Conservation (phyloP, 2,329 filamentous ascomycete genomes). For the Penicillium italicum region DNA sequence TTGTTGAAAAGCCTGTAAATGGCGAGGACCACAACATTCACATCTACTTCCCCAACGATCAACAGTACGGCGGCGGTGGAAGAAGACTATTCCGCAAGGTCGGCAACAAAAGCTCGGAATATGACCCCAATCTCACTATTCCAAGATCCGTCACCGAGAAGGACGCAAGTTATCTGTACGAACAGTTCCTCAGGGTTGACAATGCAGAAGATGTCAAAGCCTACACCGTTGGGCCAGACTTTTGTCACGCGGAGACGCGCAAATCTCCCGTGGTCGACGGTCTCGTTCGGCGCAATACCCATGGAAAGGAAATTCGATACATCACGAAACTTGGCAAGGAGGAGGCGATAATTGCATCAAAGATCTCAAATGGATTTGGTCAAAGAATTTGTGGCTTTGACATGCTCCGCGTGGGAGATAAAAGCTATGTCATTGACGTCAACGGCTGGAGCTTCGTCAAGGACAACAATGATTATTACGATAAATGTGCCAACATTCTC, state of each 20-base stretch:
- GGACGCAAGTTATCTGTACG: slow-evolving; percentile 85
- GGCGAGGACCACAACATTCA: slow-evolving; percentile 98
- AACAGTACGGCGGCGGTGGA: slow-evolving; percentile 78
- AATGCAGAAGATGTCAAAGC: slow-evolving; percentile 98
- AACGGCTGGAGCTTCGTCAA: slow-evolving; percentile 99
- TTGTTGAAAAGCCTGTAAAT: slow-evolving; percentile 97
- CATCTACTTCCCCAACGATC: slow-evolving; percentile 81
- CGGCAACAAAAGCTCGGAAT: slow-evolving; percentile 98
- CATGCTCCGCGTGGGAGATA: slow-evolving; percentile 77
- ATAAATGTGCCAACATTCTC: slow-evolving; percentile 81
- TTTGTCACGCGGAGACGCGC: slow-evolving; percentile 93
- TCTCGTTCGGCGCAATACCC: slow-evolving; percentile 89
- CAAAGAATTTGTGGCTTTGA: slow-evolving; percentile 97
- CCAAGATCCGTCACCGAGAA: slow-evolving; percentile 80
- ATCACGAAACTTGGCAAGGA: slow-evolving; percentile 78
- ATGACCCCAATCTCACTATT: slow-evolving; percentile 68
- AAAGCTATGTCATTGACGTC: slow-evolving; percentile 97
- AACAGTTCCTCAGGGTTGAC: slow-evolving; percentile 93
- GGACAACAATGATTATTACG: slow-evolving; percentile 98
- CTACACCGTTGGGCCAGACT: slow-evolving; percentile 89
- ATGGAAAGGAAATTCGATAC: slow-evolving; percentile 95
- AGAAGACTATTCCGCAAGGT: slow-evolving; percentile 93
- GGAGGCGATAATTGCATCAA: slow-evolving; percentile 81
- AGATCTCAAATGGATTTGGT: slow-evolving; percentile 86
- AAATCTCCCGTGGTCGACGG: slow-evolving; percentile 98